Evolutionary conservation across 345 rosid species (phyloP), one percentile per base, ranked within the genome.

Genomic region (Ricinus communis): DNA sequence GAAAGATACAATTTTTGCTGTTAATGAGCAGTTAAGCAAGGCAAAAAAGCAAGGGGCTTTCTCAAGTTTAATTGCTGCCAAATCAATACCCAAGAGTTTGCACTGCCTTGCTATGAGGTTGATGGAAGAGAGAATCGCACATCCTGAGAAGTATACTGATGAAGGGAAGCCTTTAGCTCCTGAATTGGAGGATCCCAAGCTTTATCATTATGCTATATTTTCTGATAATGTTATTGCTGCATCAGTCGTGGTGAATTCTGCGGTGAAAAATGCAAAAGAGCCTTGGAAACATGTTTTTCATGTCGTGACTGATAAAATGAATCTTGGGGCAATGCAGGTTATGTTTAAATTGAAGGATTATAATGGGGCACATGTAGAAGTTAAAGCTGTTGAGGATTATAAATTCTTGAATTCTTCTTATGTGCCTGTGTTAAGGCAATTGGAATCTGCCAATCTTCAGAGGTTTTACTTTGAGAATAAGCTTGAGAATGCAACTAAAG

Each of bases 291-390:
- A 94, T 49, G 97, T 92, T 21, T 94, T 94, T 52, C 99, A 94
- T 62, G 99, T 90, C 25, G 98, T 94, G 76, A 94, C 99, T 0
- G 99, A 94, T 81, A 94, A 94, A 85, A 94, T 94, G 99, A 92
- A 94, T 77, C 97, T 94, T 0, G 97, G 97, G 57, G 97, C 97
- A 14, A 94, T 94, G 99, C 99, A 94, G 87, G 97, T 94, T 63
- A 90, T 94, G 97, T 94, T 94, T 72, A 92, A 85, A 76, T 79
- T 91, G 64, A 94, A 94, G 82, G 92, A 90, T 33, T 94, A 90
- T 71, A 94, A 89, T 24, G 97, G 97, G 19, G 97, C 97, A 3
- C 99, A 92, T 67, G 79, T 94, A 0, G 96, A 94, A 81, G 99
- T 94, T 66, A 94, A 94, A 81, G 99, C 99, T 0, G 97, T 94